Evolutionary conservation across 176 grass and related monocot species (phyloP).

Genomic region (Carex myosuroides): DNA sequence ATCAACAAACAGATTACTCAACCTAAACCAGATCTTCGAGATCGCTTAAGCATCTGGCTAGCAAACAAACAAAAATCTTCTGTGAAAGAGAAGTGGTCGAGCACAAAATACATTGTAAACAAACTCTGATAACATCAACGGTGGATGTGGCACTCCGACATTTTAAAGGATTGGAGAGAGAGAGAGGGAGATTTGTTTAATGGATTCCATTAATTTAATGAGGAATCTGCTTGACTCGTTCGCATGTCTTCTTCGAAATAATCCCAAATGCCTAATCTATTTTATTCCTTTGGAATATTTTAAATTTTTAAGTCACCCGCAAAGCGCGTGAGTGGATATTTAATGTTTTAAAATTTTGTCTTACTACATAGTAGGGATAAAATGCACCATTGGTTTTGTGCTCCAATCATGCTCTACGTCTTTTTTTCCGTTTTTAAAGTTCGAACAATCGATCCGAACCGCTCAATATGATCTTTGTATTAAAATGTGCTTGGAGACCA

Average conservation of each 20-base stretch:
- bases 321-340: conserved; percentile 12
- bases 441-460: too few relatives aligned
- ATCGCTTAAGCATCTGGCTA: neutral
- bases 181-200: neutral
- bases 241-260: neutral
- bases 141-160: conserved; percentile 1
- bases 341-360: neutral
- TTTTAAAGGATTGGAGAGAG: neutral
- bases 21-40: neutral
- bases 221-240: neutral
- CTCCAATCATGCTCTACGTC: too few relatives aligned
- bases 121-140: neutral
- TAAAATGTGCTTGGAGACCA: too few relatives aligned
- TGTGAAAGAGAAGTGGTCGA: neutral
- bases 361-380: neutral
- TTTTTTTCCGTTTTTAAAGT: too few relatives aligned
- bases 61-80: neutral
- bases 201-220: neutral
- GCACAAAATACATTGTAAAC: neutral
- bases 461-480: too few relatives aligned
- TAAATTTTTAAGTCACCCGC: neutral
- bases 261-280: neutral
- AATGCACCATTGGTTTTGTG: too few relatives aligned
- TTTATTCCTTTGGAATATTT: neutral
- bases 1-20: neutral